Conservation (phyloP, 2,329 filamentous ascomycete species). For the Aspergillus novofumigatus region DNA sequence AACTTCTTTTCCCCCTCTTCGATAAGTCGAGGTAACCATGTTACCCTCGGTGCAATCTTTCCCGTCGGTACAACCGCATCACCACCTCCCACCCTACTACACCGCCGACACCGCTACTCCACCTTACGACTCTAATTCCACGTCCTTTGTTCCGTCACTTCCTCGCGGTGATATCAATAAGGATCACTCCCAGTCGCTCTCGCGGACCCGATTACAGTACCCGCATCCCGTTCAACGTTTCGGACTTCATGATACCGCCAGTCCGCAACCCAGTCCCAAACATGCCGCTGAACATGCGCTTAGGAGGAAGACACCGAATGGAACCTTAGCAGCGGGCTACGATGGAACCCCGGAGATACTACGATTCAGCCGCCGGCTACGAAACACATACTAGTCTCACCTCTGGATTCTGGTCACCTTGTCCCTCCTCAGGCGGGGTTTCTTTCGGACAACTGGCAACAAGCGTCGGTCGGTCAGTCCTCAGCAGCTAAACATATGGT, state of each 20-base stretch:
- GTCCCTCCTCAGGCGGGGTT: constrained; percentile 30
- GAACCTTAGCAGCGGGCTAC: constrained; percentile 87
- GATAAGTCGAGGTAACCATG: constrained; percentile 35
- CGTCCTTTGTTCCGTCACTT: constrained; percentile 17
- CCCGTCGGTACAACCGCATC: constrained; percentile 40
- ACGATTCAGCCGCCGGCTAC: constrained; percentile 68
- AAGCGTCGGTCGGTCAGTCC: constrained; percentile 25
- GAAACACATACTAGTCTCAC: constrained; percentile 78
- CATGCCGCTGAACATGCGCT: constrained; percentile 65
- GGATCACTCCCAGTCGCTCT: constrained; percentile 23
- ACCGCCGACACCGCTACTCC: constrained; percentile 26
- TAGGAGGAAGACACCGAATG: constrained; percentile 86
- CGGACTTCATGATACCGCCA: constrained; percentile 24
- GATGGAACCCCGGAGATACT: constrained; percentile 74
- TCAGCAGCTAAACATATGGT: constrained; percentile 30
- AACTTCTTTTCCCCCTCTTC: neutral
- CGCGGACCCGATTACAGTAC: constrained; percentile 33
- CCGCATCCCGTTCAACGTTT: constrained; percentile 39
- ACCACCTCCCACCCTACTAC: constrained; percentile 32
- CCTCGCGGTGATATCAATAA: constrained; percentile 25
- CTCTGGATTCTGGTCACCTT: constrained; percentile 41
- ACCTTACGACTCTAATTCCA: constrained; percentile 29
- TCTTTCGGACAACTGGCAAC: constrained; percentile 31
- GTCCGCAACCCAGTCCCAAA: constrained; percentile 20
- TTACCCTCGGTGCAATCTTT: constrained; percentile 46